Percentiles rank a stretch among this genome's conserved stretches.
Conservation (phyloP, 2,329 filamentous ascomycete species). For the Alternaria viburni region DNA sequence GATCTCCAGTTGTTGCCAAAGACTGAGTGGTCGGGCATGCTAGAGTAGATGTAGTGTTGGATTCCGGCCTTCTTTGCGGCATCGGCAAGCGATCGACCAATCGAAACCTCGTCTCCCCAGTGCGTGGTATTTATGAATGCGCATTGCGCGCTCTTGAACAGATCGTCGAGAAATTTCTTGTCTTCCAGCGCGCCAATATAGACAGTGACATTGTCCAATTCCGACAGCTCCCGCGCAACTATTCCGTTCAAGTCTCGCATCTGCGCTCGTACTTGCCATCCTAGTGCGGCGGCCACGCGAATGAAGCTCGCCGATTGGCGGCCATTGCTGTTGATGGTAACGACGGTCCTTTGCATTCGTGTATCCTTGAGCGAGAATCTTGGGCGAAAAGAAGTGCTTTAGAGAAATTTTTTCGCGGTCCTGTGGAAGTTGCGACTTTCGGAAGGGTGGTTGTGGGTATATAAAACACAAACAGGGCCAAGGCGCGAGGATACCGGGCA, state of each 20-base stretch:
- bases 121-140: conserved; percentile 99
- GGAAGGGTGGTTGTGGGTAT: conserved; percentile 20
- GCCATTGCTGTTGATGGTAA: conserved; percentile 93
- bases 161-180: conserved; percentile 75
- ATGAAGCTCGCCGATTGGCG: conserved; percentile 95
- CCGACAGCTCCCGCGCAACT: conserved; percentile 83
- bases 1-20: conserved; percentile 80
- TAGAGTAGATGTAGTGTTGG: conserved; percentile 93
- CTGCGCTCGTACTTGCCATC: conserved; percentile 91
- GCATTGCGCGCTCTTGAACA: conserved; percentile 84
- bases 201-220: conserved; percentile 80
- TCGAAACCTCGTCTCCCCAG: conserved; percentile 91
- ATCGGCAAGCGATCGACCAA: conserved; percentile 86
- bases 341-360: conserved; percentile 69
- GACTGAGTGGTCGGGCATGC: conserved; percentile 91
- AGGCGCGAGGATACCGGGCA: conserved; percentile 23
- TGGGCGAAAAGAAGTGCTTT: not conserved
- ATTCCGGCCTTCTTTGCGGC: conserved; percentile 84
- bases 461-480: conserved; percentile 30
- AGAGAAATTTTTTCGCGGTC: not conserved
- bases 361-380: conserved; percentile 7
- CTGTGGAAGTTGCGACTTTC: conserved; percentile 2
- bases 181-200: conserved; percentile 71
- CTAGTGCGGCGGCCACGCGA: conserved; percentile 89
- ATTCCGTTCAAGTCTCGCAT: conserved; percentile 85